Evolutionary conservation across 2,329 filamentous ascomycete genomes (phyloP).

Genomic region (Coniella lustricola): DNA sequence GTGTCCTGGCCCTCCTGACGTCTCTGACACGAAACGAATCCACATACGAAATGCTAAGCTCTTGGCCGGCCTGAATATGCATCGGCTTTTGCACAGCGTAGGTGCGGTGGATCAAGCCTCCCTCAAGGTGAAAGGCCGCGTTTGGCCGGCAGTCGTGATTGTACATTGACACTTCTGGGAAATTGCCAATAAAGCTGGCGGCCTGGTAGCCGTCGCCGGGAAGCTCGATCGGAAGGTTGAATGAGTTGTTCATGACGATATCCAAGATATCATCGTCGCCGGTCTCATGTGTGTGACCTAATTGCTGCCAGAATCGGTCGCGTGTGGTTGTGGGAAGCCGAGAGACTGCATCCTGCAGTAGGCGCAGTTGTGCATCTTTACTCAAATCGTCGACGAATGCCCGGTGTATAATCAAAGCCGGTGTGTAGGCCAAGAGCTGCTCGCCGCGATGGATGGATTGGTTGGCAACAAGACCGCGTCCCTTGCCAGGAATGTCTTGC

Average conservation of each 20-base stretch:
- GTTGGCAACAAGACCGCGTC: conserved; percentile 5
- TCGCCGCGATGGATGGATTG: conserved; percentile 9
- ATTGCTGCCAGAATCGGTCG: conserved; percentile 9
- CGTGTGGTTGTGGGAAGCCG: conserved; percentile 3
- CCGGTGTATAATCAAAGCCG: conserved; percentile 10
- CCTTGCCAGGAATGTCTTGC: conserved; percentile 7
- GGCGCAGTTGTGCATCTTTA: conserved; percentile 5
- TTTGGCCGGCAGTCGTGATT: conserved; percentile 38
- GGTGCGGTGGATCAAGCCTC: conserved; percentile 31
- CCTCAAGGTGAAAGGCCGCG: conserved; percentile 29
- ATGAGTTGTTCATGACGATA: conserved; percentile 16
- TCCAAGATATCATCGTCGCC: conserved; percentile 13
- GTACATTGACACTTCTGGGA: conserved; percentile 31
- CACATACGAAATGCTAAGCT: conserved; percentile 35
- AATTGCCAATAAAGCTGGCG: conserved; percentile 22
- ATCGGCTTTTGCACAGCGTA: conserved; percentile 27
- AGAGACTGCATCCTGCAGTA: conserved; percentile 7
- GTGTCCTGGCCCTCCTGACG: conserved; percentile 25
- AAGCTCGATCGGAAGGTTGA: conserved; percentile 10
- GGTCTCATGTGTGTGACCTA: conserved; percentile 7
- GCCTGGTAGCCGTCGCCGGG: not conserved
- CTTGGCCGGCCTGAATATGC: conserved; percentile 23
- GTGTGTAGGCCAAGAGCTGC: conserved; percentile 13
- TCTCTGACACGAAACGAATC: conserved; percentile 26
- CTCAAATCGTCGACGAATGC: conserved; percentile 9